Percentiles rank a stretch among this genome's conserved stretches.
Evolutionary conservation across 2,329 filamentous ascomycete genomes (phyloP).

Genomic region (Thielaviopsis populi): DNA sequence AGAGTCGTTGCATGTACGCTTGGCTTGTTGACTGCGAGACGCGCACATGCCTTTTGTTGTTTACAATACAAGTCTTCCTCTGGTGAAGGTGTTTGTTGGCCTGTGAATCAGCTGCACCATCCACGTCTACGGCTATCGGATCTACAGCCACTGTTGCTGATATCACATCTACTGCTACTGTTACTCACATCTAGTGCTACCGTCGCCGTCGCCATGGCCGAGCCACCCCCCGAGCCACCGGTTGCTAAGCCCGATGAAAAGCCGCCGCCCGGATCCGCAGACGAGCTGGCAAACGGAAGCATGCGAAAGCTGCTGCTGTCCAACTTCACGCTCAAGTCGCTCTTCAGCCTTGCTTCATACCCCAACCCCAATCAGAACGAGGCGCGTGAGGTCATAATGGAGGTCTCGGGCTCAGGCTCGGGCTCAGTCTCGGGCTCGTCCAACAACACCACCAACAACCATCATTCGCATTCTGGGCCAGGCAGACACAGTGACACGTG

Average conservation of each 20-base stretch:
- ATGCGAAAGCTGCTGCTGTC: slow-evolving; percentile 6
- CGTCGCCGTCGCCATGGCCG: neutral
- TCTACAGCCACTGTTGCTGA: neutral
- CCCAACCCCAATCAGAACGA: slow-evolving; percentile 38
- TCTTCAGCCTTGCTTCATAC: slow-evolving; percentile 41
- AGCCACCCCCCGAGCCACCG: neutral
- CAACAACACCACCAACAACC: too few species aligned
- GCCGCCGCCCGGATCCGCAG: neutral
- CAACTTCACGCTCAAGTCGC: slow-evolving; percentile 29
- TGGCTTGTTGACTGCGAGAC: too few species aligned
- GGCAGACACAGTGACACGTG: neutral
- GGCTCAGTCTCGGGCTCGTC: slow-evolving; percentile 26
- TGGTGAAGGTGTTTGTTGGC: too few species aligned
- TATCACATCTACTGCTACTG: neutral
- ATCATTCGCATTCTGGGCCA: too few species aligned
- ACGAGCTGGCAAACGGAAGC: neutral
- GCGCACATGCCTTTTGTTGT: too few species aligned
- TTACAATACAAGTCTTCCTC: too few species aligned
- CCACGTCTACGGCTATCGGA: neutral
- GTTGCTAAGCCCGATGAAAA: neutral
- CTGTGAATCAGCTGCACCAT: neutral
- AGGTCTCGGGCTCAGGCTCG: slow-evolving; percentile 28
- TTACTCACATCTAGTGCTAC: neutral
- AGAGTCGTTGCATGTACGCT: too few species aligned
- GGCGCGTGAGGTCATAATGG: slow-evolving; percentile 24